Percentiles rank a stretch among this genome's conserved stretches.
phyloP scores from a whole-genome alignment of 176 grass and related monocot genomes.

The Aegilops umbellulata region DNA sequence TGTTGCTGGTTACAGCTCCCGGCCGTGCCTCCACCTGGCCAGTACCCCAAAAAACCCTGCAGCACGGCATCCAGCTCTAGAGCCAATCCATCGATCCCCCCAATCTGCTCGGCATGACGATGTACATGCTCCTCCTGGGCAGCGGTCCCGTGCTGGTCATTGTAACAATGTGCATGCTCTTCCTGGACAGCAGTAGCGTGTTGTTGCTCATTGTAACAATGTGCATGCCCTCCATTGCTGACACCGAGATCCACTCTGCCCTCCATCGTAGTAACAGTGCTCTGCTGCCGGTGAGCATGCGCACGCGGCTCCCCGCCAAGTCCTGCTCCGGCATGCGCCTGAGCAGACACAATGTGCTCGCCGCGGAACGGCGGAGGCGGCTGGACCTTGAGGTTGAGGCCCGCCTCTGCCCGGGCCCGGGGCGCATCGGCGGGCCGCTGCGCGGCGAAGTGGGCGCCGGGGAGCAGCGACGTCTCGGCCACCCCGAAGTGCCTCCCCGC shows the following conservation, averaged over 20 bases:
- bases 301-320: too few relatives aligned
- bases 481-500: not conserved
- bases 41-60: conserved; percentile 26
- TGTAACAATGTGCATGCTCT: not conserved
- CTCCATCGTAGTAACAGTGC: not conserved
- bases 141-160: not conserved
- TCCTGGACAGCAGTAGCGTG: not conserved
- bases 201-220: not conserved
- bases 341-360: not conserved
- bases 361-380: not conserved
- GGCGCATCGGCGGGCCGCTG: not conserved
- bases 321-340: not conserved
- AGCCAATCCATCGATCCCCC: not conserved
- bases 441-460: not conserved
- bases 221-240: not conserved
- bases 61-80: conserved; percentile 16
- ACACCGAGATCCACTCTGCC: not conserved
- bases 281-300: not conserved
- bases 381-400: not conserved
- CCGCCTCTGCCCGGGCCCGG: too few relatives aligned
- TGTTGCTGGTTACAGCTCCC: conserved; percentile 11
- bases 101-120: not conserved
- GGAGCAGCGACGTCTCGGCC: conserved; percentile 22
- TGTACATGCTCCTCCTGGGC: not conserved
- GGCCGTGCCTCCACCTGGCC: not conserved